Percentiles rank a stretch among this genome's conserved stretches.
phyloP scores from a whole-genome alignment of 1,284 basidiomycete species.

The Mrakiaceae sp. region DNA sequence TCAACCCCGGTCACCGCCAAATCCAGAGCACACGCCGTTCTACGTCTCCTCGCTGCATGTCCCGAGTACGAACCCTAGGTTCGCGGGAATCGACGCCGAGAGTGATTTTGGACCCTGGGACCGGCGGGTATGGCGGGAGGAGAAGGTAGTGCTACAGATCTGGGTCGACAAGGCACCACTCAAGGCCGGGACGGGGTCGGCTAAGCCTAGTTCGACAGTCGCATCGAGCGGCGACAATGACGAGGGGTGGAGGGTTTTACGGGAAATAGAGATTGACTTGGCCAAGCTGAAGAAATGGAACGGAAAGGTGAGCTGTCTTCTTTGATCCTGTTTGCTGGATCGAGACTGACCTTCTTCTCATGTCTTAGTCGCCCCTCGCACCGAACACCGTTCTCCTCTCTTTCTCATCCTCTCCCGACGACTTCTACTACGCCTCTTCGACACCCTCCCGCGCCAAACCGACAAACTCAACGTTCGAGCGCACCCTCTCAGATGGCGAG shows the following conservation, averaged over 20 bases:
- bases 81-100: conserved; percentile 24
- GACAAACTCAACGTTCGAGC: not conserved
- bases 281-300: conserved; percentile 5
- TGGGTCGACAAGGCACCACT: conserved; percentile 21
- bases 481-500: conserved; percentile 6
- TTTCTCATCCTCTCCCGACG: conserved; percentile 21
- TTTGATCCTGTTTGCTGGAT: not conserved
- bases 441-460: not conserved
- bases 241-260: conserved; percentile 6
- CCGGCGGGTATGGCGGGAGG: conserved; percentile 16
- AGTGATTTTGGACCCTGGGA: conserved; percentile 33
- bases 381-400: conserved; percentile 27
- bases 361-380: conserved; percentile 2
- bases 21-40: conserved; percentile 26
- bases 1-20: conserved; percentile 4
- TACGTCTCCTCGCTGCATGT: conserved; percentile 32
- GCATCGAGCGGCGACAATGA: too few species aligned
- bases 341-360: not conserved
- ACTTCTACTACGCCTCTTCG: conserved; percentile 5
- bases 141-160: conserved; percentile 25
- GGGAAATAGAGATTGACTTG: conserved; percentile 2
- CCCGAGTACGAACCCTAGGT: conserved; percentile 31
- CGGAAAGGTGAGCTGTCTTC: not conserved
- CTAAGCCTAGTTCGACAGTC: too few species aligned
- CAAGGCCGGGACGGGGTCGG: conserved; percentile 11